phyloP scores from a whole-genome alignment of 306 rosid genomes.

The Inga leiocalycina region DNA sequence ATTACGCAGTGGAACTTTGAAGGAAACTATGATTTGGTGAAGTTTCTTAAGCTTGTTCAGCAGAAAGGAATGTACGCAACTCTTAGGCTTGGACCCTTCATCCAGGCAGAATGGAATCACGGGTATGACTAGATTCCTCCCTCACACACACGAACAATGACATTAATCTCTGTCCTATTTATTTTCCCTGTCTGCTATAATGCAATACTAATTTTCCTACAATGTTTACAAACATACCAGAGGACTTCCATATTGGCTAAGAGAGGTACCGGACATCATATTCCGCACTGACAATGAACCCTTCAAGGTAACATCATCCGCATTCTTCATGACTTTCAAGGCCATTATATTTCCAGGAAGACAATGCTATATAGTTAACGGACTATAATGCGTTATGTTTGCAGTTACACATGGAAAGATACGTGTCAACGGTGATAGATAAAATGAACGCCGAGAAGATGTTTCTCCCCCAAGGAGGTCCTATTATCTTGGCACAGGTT shows the following conservation, averaged over 20 bases:
- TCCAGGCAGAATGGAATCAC: conserved; percentile 99
- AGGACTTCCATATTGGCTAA: conserved; percentile 96
- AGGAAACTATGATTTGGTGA: conserved; percentile 66
- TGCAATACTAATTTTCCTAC: neutral
- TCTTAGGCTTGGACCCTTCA: conserved; percentile 92
- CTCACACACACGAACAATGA: neutral
- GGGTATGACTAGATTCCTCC: conserved; percentile 55
- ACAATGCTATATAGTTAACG: neutral
- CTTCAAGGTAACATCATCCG: conserved; percentile 64
- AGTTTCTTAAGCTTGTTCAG: conserved; percentile 54
- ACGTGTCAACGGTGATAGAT: conserved; percentile 41
- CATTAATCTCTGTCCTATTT: neutral
- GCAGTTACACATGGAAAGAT: conserved; percentile 70
- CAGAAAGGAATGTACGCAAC: conserved; percentile 70
- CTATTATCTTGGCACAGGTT: conserved; percentile 93
- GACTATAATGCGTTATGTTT: conserved; percentile 23
- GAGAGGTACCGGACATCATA: conserved; percentile 72
- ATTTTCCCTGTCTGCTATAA: neutral
- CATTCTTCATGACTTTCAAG: neutral
- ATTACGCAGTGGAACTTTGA: conserved; percentile 52
- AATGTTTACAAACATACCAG: conserved; percentile 44
- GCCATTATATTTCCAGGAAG: neutral
- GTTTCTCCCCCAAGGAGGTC: conserved; percentile 89
- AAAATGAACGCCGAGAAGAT: conserved; percentile 61
- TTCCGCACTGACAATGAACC: conserved; percentile 77